Evolutionary conservation across 305 asterid genomes (phyloP), one percentile per base, ranked within the genome.

Genomic region (Lippia alba): DNA sequence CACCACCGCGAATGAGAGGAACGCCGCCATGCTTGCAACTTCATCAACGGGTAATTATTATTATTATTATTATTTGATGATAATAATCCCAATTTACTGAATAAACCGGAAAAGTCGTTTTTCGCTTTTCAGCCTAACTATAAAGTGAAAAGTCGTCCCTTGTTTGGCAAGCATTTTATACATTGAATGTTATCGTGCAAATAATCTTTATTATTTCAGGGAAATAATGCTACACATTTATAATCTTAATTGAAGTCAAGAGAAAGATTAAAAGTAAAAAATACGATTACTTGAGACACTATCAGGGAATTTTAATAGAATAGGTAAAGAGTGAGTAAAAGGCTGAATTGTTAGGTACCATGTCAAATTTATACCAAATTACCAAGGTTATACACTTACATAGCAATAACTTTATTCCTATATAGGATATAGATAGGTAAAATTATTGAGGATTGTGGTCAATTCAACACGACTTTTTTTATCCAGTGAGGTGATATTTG

Each of bases 11-110:
- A 24, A 14, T 18, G 39, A 6, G 17, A 45, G 44, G 14, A 77
- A 71, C 66, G 60, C 58, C 4, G 55, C 33, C 71, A 59, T 67
- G 14, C 44, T 68, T n/a, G 46, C 81, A 60, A 61, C 65, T 72
- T 83, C 91, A 58, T 79, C 82, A 2, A 77, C 73, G 75, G 90
- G 96, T 89, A 54, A 15, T 30, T 48, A 44, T 51, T 50, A 16
- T 17, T 5, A 12, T 8, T 8, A 36, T 36, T 8, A 36, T 36
- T 36, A 36, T 4, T 36, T 36, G 41, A 24, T 24, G 3, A 24
- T 24, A 24, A 24, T 24, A 8, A 50, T 53, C n/a, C 14, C 12
- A 45, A 69, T 60, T 9, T 33, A 30, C 11, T 55, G 50, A 44
- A 45, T 39, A 57, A n/a, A 46, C 20, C 14, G 16, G n/a, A 15